Conservation (phyloP, 495 filamentous ascomycete species). For the Aspergillus taichungensis region DNA sequence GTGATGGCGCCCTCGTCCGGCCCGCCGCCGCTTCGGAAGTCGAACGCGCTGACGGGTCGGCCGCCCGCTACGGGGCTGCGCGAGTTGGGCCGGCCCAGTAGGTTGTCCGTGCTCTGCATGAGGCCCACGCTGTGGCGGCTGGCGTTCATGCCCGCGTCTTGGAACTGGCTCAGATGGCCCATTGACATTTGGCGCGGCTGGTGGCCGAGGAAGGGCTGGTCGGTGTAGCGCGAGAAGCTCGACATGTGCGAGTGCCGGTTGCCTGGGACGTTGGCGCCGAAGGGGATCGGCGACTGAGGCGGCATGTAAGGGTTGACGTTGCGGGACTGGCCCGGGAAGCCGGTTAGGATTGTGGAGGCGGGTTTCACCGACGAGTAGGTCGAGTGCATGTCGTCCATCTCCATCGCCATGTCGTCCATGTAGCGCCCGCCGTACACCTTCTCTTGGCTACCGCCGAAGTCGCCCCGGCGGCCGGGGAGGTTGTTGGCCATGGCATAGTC, state of each 20-base stretch:
- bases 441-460: slow-evolving; percentile 43
- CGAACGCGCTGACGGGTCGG: slow-evolving; percentile 53
- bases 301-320: slow-evolving; percentile 58
- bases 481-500: slow-evolving; percentile 90
- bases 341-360: slow-evolving; percentile 82
- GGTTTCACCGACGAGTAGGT: slow-evolving; percentile 93
- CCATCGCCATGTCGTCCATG: slow-evolving; percentile 58
- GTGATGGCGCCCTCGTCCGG: slow-evolving; percentile 66
- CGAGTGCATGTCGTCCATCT: slow-evolving; percentile 97
- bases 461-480: slow-evolving; percentile 82
- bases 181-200: slow-evolving; percentile 52
- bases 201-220: slow-evolving; percentile 35
- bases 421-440: slow-evolving; percentile 53
- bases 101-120: slow-evolving; percentile 53
- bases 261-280: slow-evolving; percentile 43
- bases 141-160: slow-evolving; percentile 35
- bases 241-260: slow-evolving; percentile 51
- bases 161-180: slow-evolving; percentile 51
- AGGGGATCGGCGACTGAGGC: slow-evolving; percentile 67
- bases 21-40: slow-evolving; percentile 63
- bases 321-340: slow-evolving; percentile 60
- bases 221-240: slow-evolving; percentile 45
- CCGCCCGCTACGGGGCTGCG: slow-evolving; percentile 45
- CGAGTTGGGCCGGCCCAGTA: slow-evolving; percentile 42
- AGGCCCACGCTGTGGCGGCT: slow-evolving; percentile 41